Conservation (phyloP, 257 asterid genomes). For the Striga asiatica region DNA sequence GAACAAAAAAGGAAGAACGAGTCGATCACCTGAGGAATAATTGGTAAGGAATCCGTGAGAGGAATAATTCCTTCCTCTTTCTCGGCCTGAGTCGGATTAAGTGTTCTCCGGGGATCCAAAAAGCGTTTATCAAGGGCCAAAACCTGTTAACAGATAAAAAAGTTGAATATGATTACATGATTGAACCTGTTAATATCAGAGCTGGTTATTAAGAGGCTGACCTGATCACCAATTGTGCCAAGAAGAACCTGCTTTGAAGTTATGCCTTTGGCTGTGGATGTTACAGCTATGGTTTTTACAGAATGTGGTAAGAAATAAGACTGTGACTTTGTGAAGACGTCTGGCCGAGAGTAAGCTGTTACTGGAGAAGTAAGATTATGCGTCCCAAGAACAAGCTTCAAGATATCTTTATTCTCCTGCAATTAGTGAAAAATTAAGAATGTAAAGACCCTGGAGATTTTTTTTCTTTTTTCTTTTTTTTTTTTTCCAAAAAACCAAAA, state of each 20-base stretch:
- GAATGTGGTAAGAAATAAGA: constrained; percentile 84
- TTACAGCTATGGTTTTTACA: constrained; percentile 69
- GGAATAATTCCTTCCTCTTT: constrained; percentile 99
- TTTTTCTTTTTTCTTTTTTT: too few relatives aligned
- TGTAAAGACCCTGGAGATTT: constrained; percentile 7
- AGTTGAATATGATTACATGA: constrained; percentile 6
- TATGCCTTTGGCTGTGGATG: constrained; percentile 91
- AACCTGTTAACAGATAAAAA: constrained; percentile 39
- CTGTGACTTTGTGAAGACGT: constrained; percentile 69
- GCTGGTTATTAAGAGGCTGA: constrained; percentile 16
- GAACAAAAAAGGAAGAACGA: constrained; percentile 4
- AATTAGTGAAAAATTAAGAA: constrained; percentile 16
- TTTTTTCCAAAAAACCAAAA: too few relatives aligned
- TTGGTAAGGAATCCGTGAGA: constrained; percentile 86
- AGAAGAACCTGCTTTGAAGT: constrained; percentile 92
- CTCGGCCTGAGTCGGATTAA: constrained; percentile 90
- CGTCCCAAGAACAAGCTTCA: constrained; percentile 81
- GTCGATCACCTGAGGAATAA: constrained; percentile 72
- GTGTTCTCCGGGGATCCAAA: constrained; percentile 84
- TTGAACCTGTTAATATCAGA: not conserved
- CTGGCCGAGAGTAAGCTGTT: constrained; percentile 87
- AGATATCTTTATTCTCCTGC: constrained; percentile 89
- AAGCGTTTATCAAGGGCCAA: constrained; percentile 97
- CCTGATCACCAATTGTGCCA: constrained; percentile 97
- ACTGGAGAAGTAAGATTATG: constrained; percentile 87